Conservation (phyloP, 371 early-diverging fungal species). For the Neoconidiobolus thromboides region DNA sequence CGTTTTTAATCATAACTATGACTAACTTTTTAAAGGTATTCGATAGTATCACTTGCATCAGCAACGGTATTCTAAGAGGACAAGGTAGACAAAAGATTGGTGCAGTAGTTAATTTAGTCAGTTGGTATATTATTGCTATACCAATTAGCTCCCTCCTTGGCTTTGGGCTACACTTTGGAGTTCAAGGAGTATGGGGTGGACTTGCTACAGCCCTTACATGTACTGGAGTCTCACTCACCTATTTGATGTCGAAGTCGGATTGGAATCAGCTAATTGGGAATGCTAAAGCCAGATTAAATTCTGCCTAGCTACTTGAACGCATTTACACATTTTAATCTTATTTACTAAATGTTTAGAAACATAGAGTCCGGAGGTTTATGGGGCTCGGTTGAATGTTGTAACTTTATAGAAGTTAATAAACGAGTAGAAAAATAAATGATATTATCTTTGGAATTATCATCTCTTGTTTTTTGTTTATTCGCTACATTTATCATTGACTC, state of each 20-base stretch:
- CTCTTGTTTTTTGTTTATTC: too few species aligned
- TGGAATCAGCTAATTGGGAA: not conserved
- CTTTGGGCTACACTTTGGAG: not conserved
- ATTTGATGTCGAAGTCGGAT: not conserved
- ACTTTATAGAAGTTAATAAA: too few species aligned
- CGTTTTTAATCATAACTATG: constrained; percentile 30
- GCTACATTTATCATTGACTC: too few species aligned
- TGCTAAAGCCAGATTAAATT: too few species aligned
- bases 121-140: constrained; percentile 37
- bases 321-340: too few species aligned
- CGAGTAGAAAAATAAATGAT: too few species aligned
- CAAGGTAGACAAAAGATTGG: constrained; percentile 47
- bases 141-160: constrained; percentile 26
- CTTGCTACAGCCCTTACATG: not conserved
- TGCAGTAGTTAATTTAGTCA: constrained; percentile 41
- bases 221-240: not conserved
- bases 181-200: not conserved
- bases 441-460: too few species aligned
- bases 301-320: too few species aligned
- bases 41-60: constrained; percentile 42
- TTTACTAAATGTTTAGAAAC: too few species aligned
- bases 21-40: constrained; percentile 59
- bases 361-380: too few species aligned
- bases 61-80: constrained; percentile 53
- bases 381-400: too few species aligned